Evolutionary conservation across 148 eudicot genomes (phyloP).

Genomic region (Mesembryanthemum crystallinum): DNA sequence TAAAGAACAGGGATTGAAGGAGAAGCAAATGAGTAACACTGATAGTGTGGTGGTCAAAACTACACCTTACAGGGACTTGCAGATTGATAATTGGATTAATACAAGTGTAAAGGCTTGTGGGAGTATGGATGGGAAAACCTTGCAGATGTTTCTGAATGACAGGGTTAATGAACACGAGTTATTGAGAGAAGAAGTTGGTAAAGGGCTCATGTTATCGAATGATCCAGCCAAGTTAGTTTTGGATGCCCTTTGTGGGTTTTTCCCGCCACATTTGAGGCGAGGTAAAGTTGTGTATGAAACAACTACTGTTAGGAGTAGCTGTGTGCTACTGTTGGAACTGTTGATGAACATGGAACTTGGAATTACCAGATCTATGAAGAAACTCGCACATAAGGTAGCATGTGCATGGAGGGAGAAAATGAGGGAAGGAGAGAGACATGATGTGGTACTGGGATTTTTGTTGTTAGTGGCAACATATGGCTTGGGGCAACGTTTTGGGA

Average conservation of each 20-base stretch:
- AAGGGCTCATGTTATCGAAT: background rate
- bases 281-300: background rate
- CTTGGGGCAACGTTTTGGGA: slow-evolving; percentile 1
- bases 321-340: slow-evolving; percentile 22
- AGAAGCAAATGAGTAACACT: slow-evolving; percentile 3
- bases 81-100: background rate
- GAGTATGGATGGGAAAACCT: slow-evolving; percentile 6
- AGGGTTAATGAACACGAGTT: slow-evolving; percentile 16
- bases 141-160: slow-evolving; percentile 21
- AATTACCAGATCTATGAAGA: background rate
- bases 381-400: slow-evolving; percentile 4
- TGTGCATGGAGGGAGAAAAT: slow-evolving; percentile 14
- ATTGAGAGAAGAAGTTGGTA: slow-evolving; percentile 5
- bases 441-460: slow-evolving; percentile 20
- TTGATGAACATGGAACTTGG: slow-evolving; percentile 16
- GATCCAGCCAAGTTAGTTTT: slow-evolving; percentile 12
- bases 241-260: slow-evolving; percentile 21
- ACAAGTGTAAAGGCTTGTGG: background rate
- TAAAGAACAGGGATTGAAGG: background rate
- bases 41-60: background rate
- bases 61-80: background rate
- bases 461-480: slow-evolving; percentile 12
- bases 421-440: slow-evolving; percentile 18
- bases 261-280: slow-evolving; percentile 23
- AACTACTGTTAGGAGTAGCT: slow-evolving; percentile 21